Base-by-base conservation (phyloP, 1,284 basidiomycete species). In the Ganoderma sp. region DNA sequence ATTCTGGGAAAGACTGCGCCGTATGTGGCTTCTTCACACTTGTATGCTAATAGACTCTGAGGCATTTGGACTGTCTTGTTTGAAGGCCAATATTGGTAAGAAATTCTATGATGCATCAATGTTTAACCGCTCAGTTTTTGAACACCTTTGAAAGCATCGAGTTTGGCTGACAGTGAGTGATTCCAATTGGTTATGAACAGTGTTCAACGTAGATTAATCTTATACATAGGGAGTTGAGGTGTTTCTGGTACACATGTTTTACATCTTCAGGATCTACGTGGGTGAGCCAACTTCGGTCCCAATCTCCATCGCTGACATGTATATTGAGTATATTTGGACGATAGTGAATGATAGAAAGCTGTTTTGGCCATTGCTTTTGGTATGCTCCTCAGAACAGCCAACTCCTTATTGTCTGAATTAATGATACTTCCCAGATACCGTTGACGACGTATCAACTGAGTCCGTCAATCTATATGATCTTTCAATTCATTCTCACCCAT, bases 171-270 rank as follows among this genome's bases (percentile, higher is more conserved):
- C 56, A 17, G 56, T 57, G 34, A 17, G 56, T 57, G 12, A 34
- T 19, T 19, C 7, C 32, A 32, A 32, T 32, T 32, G 32, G 32
- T 32, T 32, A 32, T 32, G 32, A 32, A 32, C 32, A 32, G 32
- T 32, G 3, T 32, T 32, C 3, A 32, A 32, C 32, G 5, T 32
- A 32, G 32, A 5, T 3, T 32, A 32, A 32, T 9, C 19, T 57
- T 22, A 3, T n/a, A n/a, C 17, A 57, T 57, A 34, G 50, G 61
- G 32, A 62, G 43, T 37, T 5, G 32, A 32, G 32, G 32, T 32
- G 32, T 22, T 39, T 19, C 28, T 50, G n/a, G 61, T 63, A 7
- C 61, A 63, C 45, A 32, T 63, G 28, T 63, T 63, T 45, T 63
- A 48, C 32, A 32, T 63, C 17, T 37, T 22, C 22, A 15, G 61